These are phyloP conservation scores for Strobilomyces echinocephalus DNA, from an alignment of 768 basidiomycete genomes.

Conservation along the genomic window DNA sequence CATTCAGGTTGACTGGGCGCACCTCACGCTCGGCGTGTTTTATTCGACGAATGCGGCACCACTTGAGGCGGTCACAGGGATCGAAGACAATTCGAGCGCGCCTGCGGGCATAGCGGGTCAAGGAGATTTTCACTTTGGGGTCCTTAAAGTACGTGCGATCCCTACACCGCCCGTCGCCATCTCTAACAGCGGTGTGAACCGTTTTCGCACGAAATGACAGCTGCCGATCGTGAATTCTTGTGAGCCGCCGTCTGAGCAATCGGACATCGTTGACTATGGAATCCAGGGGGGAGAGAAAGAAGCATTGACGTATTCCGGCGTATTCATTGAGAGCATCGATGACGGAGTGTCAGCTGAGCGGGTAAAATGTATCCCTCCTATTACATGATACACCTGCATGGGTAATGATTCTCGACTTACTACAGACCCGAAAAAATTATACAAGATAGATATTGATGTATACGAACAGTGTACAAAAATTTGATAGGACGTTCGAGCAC, in stretches of 20 bases:
- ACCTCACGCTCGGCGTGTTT: conserved; percentile 44
- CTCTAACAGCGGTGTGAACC: neutral
- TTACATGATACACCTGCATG: neutral
- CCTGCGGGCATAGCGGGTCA: conserved; percentile 40
- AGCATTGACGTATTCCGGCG: conserved; percentile 51
- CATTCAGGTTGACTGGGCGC: conserved; percentile 51
- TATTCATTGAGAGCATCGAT: conserved; percentile 46
- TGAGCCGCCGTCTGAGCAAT: conserved; percentile 43
- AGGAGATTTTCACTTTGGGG: conserved; percentile 59
- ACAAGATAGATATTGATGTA: too few species aligned
- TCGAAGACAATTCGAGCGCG: conserved; percentile 39
- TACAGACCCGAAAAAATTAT: too few species aligned
- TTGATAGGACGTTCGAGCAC: too few species aligned
- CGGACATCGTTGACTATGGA: conserved; percentile 54
- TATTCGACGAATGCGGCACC: conserved; percentile 42
- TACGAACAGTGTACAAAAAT: too few species aligned
- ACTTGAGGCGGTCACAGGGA: conserved; percentile 40
- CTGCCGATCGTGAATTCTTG: conserved; percentile 48
- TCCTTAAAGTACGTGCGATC: conserved; percentile 46
- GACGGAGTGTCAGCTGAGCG: conserved; percentile 36
- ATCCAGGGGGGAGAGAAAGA: conserved; percentile 56
- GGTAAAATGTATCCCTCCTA: conserved; percentile 15
- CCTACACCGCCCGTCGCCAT: neutral
- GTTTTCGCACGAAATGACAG: conserved; percentile 25
- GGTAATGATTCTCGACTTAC: too few species aligned